phyloP scores from a whole-genome alignment of 2,329 filamentous ascomycete genomes.

The Talaromyces sp. region DNA sequence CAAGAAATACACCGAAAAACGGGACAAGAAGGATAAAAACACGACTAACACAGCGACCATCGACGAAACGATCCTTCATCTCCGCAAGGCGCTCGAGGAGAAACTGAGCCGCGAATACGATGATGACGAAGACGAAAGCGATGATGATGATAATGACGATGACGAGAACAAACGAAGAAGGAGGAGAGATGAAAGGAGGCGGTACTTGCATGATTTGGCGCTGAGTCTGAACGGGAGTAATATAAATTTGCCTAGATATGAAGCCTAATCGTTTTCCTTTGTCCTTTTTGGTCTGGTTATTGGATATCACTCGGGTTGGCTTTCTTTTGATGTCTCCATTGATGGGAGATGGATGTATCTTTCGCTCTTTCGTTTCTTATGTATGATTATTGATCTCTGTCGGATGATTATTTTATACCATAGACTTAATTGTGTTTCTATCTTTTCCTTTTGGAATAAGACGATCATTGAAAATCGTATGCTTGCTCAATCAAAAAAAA shows the following conservation, averaged over 20 bases:
- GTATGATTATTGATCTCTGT: background rate
- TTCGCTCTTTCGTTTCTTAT: slow-evolving; percentile 5
- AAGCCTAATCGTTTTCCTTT: slow-evolving; percentile 2
- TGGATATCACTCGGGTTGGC: background rate
- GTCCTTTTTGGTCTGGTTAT: background rate
- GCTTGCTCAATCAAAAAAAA: background rate
- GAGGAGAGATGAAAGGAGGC: background rate
- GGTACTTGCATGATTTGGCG: slow-evolving; percentile 9
- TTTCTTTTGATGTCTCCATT: background rate
- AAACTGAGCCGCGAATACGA: background rate
- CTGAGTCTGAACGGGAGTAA: slow-evolving; percentile 1
- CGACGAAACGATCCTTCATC: slow-evolving; percentile 10
- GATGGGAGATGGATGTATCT: background rate
- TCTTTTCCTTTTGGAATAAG: background rate
- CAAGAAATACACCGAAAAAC: background rate
- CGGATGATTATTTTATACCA: background rate
- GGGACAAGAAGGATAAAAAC: background rate
- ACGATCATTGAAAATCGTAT: background rate
- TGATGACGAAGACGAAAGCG: background rate
- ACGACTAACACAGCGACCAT: background rate
- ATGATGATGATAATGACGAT: background rate
- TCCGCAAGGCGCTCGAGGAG: slow-evolving; percentile 13
- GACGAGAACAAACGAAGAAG: background rate
- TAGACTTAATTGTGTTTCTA: no score
- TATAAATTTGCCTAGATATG: slow-evolving; percentile 11